Evolutionary conservation across 2,329 filamentous ascomycete genomes (phyloP).

Genomic region (Colletotrichum sp.): DNA sequence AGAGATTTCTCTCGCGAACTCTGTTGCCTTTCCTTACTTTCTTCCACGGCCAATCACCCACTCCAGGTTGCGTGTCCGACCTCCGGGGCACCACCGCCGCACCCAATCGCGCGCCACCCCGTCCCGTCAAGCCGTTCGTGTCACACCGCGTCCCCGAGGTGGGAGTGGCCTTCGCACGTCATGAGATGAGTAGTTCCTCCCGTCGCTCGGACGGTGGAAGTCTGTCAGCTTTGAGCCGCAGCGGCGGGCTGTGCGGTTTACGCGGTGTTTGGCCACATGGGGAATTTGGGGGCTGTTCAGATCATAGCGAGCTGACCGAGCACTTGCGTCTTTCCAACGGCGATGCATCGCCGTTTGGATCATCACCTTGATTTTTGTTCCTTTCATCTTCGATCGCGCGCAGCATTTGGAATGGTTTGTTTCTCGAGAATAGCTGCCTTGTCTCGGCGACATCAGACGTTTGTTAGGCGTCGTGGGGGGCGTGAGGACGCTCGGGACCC

Average conservation of each 20-base stretch:
- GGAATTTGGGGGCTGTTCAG: background rate
- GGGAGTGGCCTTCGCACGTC: background rate
- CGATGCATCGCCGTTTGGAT: background rate
- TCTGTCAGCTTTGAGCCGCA: background rate
- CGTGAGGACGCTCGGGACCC: background rate
- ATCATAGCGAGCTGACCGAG: slow-evolving; percentile 2
- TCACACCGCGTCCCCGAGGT: background rate
- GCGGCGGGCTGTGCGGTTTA: background rate
- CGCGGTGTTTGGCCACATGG: background rate
- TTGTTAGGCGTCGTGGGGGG: background rate
- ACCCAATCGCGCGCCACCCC: background rate
- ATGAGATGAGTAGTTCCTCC: slow-evolving; percentile 14
- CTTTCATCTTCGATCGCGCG: background rate
- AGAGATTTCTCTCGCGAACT: background rate
- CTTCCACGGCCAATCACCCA: background rate
- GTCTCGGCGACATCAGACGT: background rate
- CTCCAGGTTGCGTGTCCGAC: background rate
- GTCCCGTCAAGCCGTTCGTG: background rate
- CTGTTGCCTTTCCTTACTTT: background rate
- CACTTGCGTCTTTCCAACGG: background rate
- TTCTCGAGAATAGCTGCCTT: background rate
- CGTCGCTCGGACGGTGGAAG: background rate
- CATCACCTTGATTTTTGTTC: background rate
- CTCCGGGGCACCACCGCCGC: background rate
- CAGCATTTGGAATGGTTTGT: background rate